Conservation (phyloP, 768 basidiomycete genomes). For the Nidularia pulvinata region DNA sequence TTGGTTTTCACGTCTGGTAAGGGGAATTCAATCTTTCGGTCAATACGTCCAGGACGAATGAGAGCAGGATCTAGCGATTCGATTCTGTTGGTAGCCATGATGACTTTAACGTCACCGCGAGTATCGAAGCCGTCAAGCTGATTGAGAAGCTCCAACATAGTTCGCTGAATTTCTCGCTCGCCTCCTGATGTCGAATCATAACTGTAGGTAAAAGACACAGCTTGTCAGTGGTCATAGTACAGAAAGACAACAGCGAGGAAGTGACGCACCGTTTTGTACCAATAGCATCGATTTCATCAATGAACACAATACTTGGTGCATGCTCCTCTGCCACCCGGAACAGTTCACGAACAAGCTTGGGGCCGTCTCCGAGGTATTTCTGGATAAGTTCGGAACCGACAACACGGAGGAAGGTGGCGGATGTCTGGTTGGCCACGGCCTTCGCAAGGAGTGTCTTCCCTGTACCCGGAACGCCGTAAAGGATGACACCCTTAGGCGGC, state of each 20-base stretch:
- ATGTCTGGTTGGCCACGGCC: slow-evolving; percentile 98
- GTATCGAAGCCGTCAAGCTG: slow-evolving; percentile 99
- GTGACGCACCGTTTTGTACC: slow-evolving; percentile 87
- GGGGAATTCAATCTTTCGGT: slow-evolving; percentile 98
- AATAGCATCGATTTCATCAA: slow-evolving; percentile 98
- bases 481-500: slow-evolving; percentile 99
- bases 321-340: slow-evolving; percentile 98
- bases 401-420: slow-evolving; percentile 96
- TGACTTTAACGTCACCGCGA: slow-evolving; percentile 99
- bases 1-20: slow-evolving; percentile 99
- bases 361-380: slow-evolving; percentile 99
- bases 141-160: slow-evolving; percentile 98
- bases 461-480: slow-evolving; percentile 98
- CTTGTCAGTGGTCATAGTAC: too few species aligned
- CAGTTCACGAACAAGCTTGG: slow-evolving; percentile 95
- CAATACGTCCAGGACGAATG: slow-evolving; percentile 97
- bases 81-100: slow-evolving; percentile 99
- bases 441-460: slow-evolving; percentile 98
- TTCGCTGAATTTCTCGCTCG: slow-evolving; percentile 98
- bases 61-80: slow-evolving; percentile 97
- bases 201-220: slow-evolving; percentile 30
- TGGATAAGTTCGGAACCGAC: slow-evolving; percentile 99
- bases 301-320: slow-evolving; percentile 98
- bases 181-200: slow-evolving; percentile 99
- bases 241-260: too few species aligned